Percentiles rank a stretch among this genome's conserved stretches.
These are phyloP conservation scores for Kickxella alabastrina DNA, from an alignment of 192 early-diverging fungal species.

Conservation along the genomic window DNA sequence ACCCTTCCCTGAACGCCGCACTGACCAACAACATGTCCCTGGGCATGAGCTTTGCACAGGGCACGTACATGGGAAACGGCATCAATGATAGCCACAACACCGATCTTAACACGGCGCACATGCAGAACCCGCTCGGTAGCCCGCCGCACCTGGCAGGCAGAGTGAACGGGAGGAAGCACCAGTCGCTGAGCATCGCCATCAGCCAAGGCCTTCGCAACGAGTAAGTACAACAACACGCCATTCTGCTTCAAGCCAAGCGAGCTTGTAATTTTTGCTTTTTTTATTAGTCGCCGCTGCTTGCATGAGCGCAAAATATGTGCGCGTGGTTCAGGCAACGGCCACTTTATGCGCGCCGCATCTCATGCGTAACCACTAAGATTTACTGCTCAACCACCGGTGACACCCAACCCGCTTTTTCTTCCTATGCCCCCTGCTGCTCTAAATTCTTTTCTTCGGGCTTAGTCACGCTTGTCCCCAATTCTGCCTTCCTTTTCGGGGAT, in stretches of 20 bases:
- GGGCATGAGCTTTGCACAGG: constrained; percentile 12
- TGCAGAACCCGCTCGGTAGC: constrained; percentile 17
- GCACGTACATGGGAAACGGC: background rate
- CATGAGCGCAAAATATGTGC: background rate
- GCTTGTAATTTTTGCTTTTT: constrained; percentile 5
- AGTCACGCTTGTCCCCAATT: too few species aligned
- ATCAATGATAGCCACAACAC: constrained; percentile 1
- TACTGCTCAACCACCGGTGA: too few species aligned
- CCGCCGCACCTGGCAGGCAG: constrained; percentile 11
- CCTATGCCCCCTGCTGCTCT: constrained; percentile 1
- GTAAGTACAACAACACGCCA: constrained; percentile 46
- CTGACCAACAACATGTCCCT: constrained; percentile 13
- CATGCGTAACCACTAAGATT: constrained; percentile 20
- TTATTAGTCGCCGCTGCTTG: background rate
- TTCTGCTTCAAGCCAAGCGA: too few species aligned
- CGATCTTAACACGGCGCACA: background rate
- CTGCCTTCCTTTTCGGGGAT: too few species aligned
- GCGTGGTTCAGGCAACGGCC: constrained; percentile 13
- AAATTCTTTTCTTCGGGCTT: too few species aligned
- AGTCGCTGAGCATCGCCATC: constrained; percentile 48
- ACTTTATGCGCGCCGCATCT: constrained; percentile 42
- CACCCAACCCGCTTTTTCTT: too few species aligned
- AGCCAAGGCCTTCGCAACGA: constrained; percentile 23
- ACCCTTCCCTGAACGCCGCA: constrained; percentile 13
- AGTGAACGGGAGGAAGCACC: constrained; percentile 25